phyloP scores from a whole-genome alignment of 306 rosid species.

The Myrica gale region DNA sequence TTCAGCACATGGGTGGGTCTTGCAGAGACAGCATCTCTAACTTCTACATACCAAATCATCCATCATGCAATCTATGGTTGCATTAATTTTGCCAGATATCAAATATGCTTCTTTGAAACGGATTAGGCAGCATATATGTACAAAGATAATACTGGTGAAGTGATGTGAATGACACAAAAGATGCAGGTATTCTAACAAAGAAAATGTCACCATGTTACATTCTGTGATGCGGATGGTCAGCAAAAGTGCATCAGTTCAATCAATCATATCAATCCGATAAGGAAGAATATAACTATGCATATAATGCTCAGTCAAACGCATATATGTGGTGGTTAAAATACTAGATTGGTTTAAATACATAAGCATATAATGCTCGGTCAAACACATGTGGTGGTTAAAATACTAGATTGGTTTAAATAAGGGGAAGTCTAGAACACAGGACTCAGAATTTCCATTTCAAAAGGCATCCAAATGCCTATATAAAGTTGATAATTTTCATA shows the following conservation, averaged over 20 bases:
- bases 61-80: neutral
- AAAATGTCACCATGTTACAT: neutral
- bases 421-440: neutral
- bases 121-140: neutral
- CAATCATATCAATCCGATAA: neutral
- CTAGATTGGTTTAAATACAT: neutral
- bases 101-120: neutral
- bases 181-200: neutral
- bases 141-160: neutral
- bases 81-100: neutral
- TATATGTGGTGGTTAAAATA: neutral
- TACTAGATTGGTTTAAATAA: neutral
- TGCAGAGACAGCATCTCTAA: constrained; percentile 5
- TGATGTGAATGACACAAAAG: neutral
- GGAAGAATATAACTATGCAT: neutral
- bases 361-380: too few relatives aligned
- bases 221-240: neutral
- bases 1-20: constrained; percentile 9
- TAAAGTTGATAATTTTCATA: neutral
- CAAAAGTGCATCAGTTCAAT: neutral
- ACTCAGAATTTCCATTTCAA: neutral
- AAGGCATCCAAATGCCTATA: neutral
- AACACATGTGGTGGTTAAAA: neutral
- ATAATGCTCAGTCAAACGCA: too few relatives aligned
- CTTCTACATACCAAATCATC: neutral